phyloP scores from a whole-genome alignment of 2,329 filamentous ascomycete species.

The Penicillium sp. region DNA sequence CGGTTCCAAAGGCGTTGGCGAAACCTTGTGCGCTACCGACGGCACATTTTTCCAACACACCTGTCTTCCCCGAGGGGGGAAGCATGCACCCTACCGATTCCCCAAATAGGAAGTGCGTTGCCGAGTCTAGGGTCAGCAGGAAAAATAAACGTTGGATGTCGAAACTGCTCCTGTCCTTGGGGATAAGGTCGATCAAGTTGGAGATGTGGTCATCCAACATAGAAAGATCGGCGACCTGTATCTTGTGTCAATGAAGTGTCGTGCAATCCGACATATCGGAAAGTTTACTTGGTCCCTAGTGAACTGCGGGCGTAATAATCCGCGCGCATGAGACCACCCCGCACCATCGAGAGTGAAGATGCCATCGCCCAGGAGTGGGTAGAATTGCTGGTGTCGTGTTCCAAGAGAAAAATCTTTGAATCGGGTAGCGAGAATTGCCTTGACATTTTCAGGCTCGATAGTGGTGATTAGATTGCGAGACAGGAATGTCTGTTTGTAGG shows the following conservation, averaged over 20 bases:
- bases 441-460: constrained; percentile 62
- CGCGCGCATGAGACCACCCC: constrained; percentile 73
- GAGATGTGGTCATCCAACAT: constrained; percentile 77
- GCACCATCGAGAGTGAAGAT: constrained; percentile 70
- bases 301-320: constrained; percentile 81
- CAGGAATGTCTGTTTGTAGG: constrained; percentile 23
- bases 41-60: constrained; percentile 47
- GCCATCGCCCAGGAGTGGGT: constrained; percentile 43
- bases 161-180: constrained; percentile 49
- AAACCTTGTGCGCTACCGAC: constrained; percentile 33
- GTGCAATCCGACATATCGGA: neutral
- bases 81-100: constrained; percentile 62
- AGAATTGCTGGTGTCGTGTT: constrained; percentile 64
- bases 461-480: constrained; percentile 25
- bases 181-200: constrained; percentile 62
- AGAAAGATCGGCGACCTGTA: constrained; percentile 59
- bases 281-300: constrained; percentile 68
- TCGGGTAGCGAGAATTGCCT: constrained; percentile 78
- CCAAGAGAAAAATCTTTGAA: constrained; percentile 83
- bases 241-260: neutral
- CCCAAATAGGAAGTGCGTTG: constrained; percentile 83
- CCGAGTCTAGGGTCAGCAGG: constrained; percentile 75
- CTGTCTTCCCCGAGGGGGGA: constrained; percentile 37
- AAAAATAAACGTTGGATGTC: constrained; percentile 78
- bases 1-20: constrained; percentile 35